A percentile compares a stretch with the other conserved stretches of the same genome.
Evolutionary conservation across 345 rosid species (phyloP).

Genomic region (Noccaea caerulescens): DNA sequence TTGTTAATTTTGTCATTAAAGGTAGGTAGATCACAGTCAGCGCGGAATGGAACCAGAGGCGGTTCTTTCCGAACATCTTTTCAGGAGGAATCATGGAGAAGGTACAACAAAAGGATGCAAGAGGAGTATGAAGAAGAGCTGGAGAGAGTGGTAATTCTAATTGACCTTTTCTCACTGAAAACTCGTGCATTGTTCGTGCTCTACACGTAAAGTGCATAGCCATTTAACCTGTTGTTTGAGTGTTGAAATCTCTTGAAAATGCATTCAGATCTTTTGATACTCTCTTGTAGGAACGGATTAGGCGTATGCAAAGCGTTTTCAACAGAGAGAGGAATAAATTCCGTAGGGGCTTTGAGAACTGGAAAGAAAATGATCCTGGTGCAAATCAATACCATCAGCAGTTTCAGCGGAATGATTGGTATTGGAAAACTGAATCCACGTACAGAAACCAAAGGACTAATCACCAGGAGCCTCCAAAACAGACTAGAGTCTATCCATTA

Average conservation of each 20-base stretch:
- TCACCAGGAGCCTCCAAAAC: slow-evolving; percentile 63
- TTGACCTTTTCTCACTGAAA: background rate
- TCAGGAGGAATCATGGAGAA: slow-evolving; percentile 91
- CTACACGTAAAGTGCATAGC: background rate
- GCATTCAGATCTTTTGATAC: slow-evolving; percentile 14
- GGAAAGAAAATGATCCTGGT: slow-evolving; percentile 72
- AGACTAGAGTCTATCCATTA: slow-evolving; percentile 59
- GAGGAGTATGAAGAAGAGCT: slow-evolving; percentile 95
- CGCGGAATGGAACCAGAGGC: slow-evolving; percentile 52
- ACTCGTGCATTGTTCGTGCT: background rate
- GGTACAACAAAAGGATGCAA: slow-evolving; percentile 84
- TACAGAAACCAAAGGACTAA: slow-evolving; percentile 65
- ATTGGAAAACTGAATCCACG: slow-evolving; percentile 83
- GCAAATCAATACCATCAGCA: slow-evolving; percentile 75
- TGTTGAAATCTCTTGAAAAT: slow-evolving; percentile 17
- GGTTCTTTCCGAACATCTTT: slow-evolving; percentile 71
- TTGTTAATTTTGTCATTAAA: slow-evolving; percentile 40
- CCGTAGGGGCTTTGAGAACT: slow-evolving; percentile 72
- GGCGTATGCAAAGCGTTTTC: slow-evolving; percentile 97
- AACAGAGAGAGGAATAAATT: slow-evolving; percentile 85
- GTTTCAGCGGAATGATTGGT: slow-evolving; percentile 97
- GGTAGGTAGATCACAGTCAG: slow-evolving; percentile 72
- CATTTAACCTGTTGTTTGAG: background rate
- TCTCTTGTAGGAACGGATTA: slow-evolving; percentile 78
- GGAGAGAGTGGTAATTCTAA: slow-evolving; percentile 89